A percentile compares a stretch with the other conserved stretches of the same genome.
These are phyloP conservation scores for Saccharomycopsis javanensis DNA, from an alignment of 805 yeast genomes.

Conservation along the genomic window DNA sequence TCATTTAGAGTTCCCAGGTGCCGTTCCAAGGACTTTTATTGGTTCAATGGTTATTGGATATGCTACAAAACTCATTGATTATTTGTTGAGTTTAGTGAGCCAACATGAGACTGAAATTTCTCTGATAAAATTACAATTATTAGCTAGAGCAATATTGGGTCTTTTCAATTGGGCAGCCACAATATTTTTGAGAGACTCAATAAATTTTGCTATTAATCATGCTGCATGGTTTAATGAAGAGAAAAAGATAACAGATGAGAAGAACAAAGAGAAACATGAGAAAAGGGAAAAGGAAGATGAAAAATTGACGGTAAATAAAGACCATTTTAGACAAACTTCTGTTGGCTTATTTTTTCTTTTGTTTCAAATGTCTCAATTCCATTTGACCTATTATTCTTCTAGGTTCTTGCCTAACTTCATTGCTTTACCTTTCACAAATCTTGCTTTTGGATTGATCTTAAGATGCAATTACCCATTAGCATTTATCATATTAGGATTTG, in stretches of 20 bases:
- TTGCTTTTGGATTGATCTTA: conserved; percentile 43
- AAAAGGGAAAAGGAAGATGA: conserved; percentile 14
- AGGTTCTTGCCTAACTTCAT: conserved; percentile 84
- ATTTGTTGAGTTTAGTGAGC: conserved; percentile 6
- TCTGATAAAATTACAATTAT: conserved; percentile 37
- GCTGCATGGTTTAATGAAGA: neutral
- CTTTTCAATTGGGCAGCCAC: conserved; percentile 47
- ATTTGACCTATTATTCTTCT: conserved; percentile 67
- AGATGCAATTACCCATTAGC: conserved; percentile 39
- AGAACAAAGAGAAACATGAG: neutral
- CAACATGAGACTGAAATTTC: neutral
- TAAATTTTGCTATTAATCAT: conserved; percentile 4
- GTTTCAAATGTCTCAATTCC: conserved; percentile 63
- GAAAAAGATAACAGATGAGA: neutral
- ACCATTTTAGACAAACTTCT: conserved; percentile 10
- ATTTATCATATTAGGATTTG: conserved; percentile 46
- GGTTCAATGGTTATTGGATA: conserved; percentile 53
- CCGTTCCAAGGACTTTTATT: conserved; percentile 75
- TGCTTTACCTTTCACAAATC: conserved; percentile 62
- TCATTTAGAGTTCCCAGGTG: conserved; percentile 77
- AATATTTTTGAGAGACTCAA: conserved; percentile 34
- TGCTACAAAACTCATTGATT: conserved; percentile 25
- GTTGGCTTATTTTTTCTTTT: conserved; percentile 51
- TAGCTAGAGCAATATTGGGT: conserved; percentile 55
- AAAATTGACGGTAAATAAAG: conserved; percentile 10